phyloP scores from a whole-genome alignment of 139 green algal genomes.

The Chlamydomonas sp. region DNA sequence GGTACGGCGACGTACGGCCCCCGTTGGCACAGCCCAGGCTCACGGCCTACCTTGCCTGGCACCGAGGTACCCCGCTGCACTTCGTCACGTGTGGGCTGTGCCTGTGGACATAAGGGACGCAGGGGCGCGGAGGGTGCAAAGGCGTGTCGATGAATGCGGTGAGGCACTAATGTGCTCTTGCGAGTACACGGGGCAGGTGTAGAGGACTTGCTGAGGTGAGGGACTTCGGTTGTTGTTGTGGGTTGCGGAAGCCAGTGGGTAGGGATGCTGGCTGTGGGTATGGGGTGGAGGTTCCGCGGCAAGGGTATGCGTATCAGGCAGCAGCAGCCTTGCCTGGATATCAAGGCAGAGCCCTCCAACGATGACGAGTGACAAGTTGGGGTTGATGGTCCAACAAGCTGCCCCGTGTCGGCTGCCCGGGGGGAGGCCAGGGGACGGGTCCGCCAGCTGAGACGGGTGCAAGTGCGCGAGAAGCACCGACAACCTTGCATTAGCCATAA shows the following conservation, averaged over 20 bases:
- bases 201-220: too few relatives aligned
- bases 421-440: background rate
- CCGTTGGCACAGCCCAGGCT: background rate
- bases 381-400: background rate
- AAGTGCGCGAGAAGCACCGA: conserved; percentile 25
- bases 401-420: background rate
- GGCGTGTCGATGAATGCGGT: too few relatives aligned
- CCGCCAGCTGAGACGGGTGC: background rate
- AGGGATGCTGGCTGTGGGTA: too few relatives aligned
- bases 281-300: too few relatives aligned
- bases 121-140: background rate
- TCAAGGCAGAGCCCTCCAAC: background rate
- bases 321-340: background rate
- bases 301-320: background rate
- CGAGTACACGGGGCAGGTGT: too few relatives aligned
- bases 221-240: too few relatives aligned
- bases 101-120: background rate
- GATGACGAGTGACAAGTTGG: background rate
- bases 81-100: conserved; percentile 1
- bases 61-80: conserved; percentile 21
- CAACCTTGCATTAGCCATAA: conserved; percentile 9
- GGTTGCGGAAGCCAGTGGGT: too few relatives aligned
- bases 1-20: background rate
- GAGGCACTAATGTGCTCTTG: too few relatives aligned
- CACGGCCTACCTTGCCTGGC: conserved; percentile 5